A percentile compares a stretch with the other conserved stretches of the same genome.
Evolutionary conservation across 352 stramenopile genomes (phyloP).

Genomic region (Saprolegnia parasitica): DNA sequence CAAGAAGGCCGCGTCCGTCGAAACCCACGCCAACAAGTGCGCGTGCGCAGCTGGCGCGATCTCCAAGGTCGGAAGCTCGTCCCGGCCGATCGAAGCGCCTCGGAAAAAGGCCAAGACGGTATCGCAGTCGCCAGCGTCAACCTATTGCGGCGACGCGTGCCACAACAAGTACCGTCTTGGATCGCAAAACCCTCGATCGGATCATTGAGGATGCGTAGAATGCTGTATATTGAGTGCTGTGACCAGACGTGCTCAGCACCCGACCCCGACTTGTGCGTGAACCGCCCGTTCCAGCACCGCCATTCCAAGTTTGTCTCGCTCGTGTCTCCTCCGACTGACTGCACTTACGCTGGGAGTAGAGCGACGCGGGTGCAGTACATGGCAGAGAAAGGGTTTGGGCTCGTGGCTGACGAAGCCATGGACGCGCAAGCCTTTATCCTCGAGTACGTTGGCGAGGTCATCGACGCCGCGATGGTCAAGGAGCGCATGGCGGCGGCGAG

Average conservation of each 20-base stretch:
- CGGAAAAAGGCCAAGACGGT: conserved; percentile 18
- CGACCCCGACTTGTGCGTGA: conserved; percentile 58
- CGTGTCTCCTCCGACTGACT: background rate
- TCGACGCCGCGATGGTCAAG: conserved; percentile 82
- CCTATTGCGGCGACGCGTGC: conserved; percentile 63
- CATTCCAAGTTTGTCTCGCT: conserved; percentile 45
- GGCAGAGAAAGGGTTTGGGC: conserved; percentile 84
- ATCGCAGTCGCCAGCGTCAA: conserved; percentile 8
- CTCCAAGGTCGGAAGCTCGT: conserved; percentile 38
- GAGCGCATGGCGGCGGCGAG: conserved; percentile 32
- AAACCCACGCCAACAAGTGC: conserved; percentile 68
- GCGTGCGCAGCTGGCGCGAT: conserved; percentile 56
- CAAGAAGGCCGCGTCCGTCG: conserved; percentile 47
- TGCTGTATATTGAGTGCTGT: conserved; percentile 80
- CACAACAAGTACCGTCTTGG: conserved; percentile 60
- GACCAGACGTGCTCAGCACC: conserved; percentile 71
- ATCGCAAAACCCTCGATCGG: no score
- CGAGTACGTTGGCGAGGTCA: conserved; percentile 92
- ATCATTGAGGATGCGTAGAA: conserved; percentile 40
- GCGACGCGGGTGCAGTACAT: conserved; percentile 63
- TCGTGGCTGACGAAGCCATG: conserved; percentile 76
- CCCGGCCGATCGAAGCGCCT: conserved; percentile 20
- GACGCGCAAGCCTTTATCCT: conserved; percentile 85
- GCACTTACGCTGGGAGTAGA: conserved; percentile 26
- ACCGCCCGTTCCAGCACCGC: conserved; percentile 62